phyloP scores from a whole-genome alignment of 352 stramenopile genomes.

The Aphanomyces invadans region DNA sequence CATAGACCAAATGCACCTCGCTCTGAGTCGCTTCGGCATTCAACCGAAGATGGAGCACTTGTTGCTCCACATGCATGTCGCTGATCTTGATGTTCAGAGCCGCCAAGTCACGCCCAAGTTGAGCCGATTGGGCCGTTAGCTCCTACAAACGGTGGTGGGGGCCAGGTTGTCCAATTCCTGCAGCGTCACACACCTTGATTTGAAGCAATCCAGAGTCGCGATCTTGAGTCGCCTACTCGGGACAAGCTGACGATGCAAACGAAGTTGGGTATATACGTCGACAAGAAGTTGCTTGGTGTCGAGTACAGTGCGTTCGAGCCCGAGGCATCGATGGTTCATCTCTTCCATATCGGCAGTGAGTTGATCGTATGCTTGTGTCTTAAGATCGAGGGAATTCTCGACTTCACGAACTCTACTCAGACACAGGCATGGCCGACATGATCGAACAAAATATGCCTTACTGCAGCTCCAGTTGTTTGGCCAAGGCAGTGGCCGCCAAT shows the following conservation, averaged over 20 bases:
- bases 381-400: conserved; percentile 1
- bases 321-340: background rate
- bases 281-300: background rate
- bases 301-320: background rate
- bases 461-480: background rate
- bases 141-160: no score
- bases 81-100: background rate
- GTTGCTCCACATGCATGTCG: conserved; percentile 2
- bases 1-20: no score
- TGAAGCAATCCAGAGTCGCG: background rate
- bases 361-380: background rate
- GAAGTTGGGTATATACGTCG: background rate
- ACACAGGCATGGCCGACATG: no score
- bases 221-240: background rate
- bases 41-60: background rate
- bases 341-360: background rate
- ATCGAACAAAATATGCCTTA: no score
- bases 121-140: background rate
- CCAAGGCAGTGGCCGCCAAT: background rate
- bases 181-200: no score
- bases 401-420: background rate
- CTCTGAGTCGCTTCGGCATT: background rate
- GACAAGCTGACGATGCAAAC: background rate
- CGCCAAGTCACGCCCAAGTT: background rate
- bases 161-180: no score